These are phyloP conservation scores for Cercophora sp. DNA, from an alignment of 495 filamentous ascomycete genomes.

Conservation along the genomic window DNA sequence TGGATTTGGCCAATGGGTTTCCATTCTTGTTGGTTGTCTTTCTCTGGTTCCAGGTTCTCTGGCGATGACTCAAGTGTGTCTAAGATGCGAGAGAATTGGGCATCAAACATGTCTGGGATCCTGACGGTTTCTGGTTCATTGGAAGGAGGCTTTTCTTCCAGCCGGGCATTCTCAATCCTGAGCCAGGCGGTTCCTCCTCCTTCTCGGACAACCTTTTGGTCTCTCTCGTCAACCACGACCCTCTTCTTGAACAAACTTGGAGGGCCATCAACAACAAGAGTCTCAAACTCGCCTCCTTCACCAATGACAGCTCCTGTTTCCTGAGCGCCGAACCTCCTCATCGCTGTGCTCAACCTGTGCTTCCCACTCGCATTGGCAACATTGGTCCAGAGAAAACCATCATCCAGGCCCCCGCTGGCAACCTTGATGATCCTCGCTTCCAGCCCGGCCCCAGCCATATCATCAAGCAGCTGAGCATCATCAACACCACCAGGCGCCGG, in stretches of 20 bases:
- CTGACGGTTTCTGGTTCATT: conserved; percentile 29
- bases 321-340: conserved; percentile 64
- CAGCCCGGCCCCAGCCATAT: conserved; percentile 73
- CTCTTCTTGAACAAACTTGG: conserved; percentile 61
- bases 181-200: conserved; percentile 70
- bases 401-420: conserved; percentile 83
- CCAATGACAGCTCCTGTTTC: conserved; percentile 71
- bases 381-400: conserved; percentile 77
- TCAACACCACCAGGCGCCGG: conserved; percentile 27
- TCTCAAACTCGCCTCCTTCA: conserved; percentile 97
- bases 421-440: conserved; percentile 92
- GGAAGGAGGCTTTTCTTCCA: conserved; percentile 44
- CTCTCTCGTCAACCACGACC: conserved; percentile 58
- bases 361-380: conserved; percentile 54
- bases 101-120: conserved; percentile 45
- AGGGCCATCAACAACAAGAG: conserved; percentile 80
- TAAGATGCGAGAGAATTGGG: conserved; percentile 37
- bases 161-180: conserved; percentile 53
- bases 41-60: neutral
- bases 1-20: neutral
- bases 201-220: conserved; percentile 52
- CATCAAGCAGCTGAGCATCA: conserved; percentile 59
- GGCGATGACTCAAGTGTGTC: conserved; percentile 2
- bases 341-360: conserved; percentile 53
- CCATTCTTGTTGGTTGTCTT: neutral